A percentile compares a stretch with the other conserved stretches of the same genome.
Conservation (phyloP, 2,329 filamentous ascomycete species). For the Fusarium pseudonygamai region DNA sequence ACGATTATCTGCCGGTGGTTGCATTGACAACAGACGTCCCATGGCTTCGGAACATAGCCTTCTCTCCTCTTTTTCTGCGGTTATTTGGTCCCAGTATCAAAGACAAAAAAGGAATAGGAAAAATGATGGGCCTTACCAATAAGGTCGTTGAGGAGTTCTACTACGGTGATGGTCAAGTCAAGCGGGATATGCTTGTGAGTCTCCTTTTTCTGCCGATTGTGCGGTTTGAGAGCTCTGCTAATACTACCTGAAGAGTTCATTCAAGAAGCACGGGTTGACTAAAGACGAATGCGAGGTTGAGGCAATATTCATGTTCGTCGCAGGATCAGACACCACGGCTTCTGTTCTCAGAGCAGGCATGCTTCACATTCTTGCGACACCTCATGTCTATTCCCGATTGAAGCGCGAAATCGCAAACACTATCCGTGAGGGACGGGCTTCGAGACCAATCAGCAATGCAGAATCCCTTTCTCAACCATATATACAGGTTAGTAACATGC, state of each 20-base stretch:
- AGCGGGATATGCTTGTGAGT: neutral
- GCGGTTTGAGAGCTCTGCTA: fast-evolving
- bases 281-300: neutral
- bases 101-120: neutral
- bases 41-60: neutral
- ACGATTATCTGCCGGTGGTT: neutral
- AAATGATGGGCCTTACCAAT: neutral
- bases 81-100: neutral
- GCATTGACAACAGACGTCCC: neutral
- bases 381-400: neutral
- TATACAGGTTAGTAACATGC: neutral
- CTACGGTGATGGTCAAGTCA: neutral
- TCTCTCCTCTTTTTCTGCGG: neutral
- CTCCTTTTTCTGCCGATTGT: fast-evolving
- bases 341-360: neutral
- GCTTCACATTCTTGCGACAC: neutral
- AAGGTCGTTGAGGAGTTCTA: neutral
- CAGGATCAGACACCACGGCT: neutral
- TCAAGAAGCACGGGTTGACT: neutral
- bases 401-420: neutral
- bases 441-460: neutral
- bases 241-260: neutral
- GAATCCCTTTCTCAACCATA: neutral
- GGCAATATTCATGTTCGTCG: neutral
- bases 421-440: neutral